Percentiles rank a stretch among this genome's conserved stretches.
Evolutionary conservation across 1,139 yeast species (phyloP).

Genomic region (Debaryomycetaceae sp.): DNA sequence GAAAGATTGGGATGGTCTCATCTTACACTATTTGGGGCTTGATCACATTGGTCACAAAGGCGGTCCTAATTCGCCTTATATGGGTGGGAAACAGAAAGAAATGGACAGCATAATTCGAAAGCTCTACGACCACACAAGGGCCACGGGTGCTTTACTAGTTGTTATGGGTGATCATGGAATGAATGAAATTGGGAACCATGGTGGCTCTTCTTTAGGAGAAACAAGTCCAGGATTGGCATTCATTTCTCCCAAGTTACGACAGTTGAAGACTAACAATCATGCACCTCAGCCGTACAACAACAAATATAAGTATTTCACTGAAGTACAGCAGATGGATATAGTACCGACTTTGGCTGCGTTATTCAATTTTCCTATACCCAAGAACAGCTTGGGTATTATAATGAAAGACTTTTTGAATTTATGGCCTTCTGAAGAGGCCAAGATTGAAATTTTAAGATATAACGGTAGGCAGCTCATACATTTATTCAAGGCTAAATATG

Average conservation of each 20-base stretch:
- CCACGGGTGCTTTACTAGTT: conserved; percentile 58
- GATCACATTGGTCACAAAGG: conserved; percentile 98
- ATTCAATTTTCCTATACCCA: conserved; percentile 79
- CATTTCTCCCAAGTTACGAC: conserved; percentile 56
- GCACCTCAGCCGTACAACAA: conserved; percentile 38
- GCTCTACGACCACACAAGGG: conserved; percentile 44
- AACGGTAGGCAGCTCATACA: conserved; percentile 62
- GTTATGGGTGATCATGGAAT: conserved; percentile 95
- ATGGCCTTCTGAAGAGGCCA: conserved; percentile 42
- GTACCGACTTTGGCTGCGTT: conserved; percentile 81
- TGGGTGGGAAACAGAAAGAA: conserved; percentile 79
- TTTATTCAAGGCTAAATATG: conserved; percentile 25
- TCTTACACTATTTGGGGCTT: conserved; percentile 86
- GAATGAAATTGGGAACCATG: conserved; percentile 93
- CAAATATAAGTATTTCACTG: conserved; percentile 49
- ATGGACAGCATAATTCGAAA: conserved; percentile 68
- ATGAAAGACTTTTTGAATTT: conserved; percentile 54
- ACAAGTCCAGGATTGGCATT: conserved; percentile 80
- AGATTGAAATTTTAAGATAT: conserved; percentile 41
- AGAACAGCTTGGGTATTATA: conserved; percentile 76
- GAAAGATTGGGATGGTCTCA: conserved; percentile 73
- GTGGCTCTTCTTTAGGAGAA: conserved; percentile 90
- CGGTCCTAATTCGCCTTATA: conserved; percentile 76
- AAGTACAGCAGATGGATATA: conserved; percentile 75
- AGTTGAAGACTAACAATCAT: conserved; percentile 10